Base-by-base conservation (phyloP, 2,329 filamentous ascomycete species). In the Aspergillus oerlinghausenensis region DNA sequence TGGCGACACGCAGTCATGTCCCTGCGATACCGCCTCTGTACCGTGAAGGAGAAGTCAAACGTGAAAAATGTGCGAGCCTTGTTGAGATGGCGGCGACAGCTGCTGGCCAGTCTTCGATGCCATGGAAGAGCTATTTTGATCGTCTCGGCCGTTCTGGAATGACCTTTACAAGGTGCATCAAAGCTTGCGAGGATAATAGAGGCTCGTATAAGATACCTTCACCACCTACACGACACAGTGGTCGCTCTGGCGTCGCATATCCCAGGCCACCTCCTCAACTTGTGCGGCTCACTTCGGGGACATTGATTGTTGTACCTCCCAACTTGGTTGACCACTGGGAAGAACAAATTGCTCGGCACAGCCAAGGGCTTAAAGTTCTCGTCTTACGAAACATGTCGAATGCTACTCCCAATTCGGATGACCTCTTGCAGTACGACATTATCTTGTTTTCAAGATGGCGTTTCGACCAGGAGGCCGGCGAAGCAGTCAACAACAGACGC, bases 291-390 rank as follows among this genome's bases (percentile, higher is more conserved):
- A 89, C 86, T 58, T 80, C 83, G 28, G 83, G 83, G 0, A 96
- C 88, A 0, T 76, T 97, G 3, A 79, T 96, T 19, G 83, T 97
- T 29, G 90, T 92, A 0, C 93, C 93, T 0, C 80, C 86, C 14
- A 97, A 97, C 67, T 78, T 97, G 25, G 78, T 96, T 3, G 82
- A 87, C 53, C 93, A 97, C 70, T 97, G 93, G 93, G 78, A 83
- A 53, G 80, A 85, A 10, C 91, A 97, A 67, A 91, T 97, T 10
- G 70, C 78, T 2, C 92, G 91, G 66, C 93, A 97, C 67, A 88
- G 91, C 0, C 71, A 80, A 35, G 82, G 82, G 0, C 75, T 97
- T 0, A 82, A 81, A 9, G 80, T 91, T 0, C 75, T 94, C 0
- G 75, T 87, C 0, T 73, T 95, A 35, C 80, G 84, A 23, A 78